These are phyloP conservation scores for Yarrowia galli DNA, from an alignment of 1,139 yeast species.

Conservation along the genomic window DNA sequence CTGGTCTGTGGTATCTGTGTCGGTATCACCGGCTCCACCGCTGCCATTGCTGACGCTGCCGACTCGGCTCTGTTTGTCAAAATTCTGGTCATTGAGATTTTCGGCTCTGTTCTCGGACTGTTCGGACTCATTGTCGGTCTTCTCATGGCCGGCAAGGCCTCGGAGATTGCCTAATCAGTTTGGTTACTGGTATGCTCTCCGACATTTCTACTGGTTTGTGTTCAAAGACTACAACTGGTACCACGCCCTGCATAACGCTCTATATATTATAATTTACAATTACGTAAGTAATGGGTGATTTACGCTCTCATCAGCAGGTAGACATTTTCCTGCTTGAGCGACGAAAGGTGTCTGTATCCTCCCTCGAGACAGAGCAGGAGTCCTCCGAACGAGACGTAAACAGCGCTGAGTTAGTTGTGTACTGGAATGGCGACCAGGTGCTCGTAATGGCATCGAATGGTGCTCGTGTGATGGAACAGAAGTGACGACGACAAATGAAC, in stretches of 20 bases:
- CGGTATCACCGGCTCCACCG: conserved; percentile 97
- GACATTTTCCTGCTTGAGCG: conserved; percentile 92
- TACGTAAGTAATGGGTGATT: conserved; percentile 26
- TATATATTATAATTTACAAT: conserved; percentile 35
- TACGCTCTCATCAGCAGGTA: conserved; percentile 83
- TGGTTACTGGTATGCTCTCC: neutral
- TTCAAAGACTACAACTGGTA: conserved; percentile 1
- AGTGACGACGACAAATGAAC: too few species aligned
- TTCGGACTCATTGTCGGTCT: conserved; percentile 91
- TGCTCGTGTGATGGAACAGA: too few species aligned
- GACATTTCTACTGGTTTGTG: neutral
- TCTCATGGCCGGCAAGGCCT: conserved; percentile 95
- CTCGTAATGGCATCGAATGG: too few species aligned
- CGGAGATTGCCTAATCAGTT: conserved; percentile 61
- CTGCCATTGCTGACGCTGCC: conserved; percentile 98
- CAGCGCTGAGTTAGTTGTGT: conserved; percentile 61
- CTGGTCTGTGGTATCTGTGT: conserved; percentile 97
- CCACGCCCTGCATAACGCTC: conserved; percentile 39
- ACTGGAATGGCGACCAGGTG: too few species aligned
- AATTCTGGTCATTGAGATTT: conserved; percentile 94
- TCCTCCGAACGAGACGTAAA: conserved; percentile 96
- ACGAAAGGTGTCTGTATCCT: conserved; percentile 84
- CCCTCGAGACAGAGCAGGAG: conserved; percentile 94
- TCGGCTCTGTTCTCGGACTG: conserved; percentile 94
- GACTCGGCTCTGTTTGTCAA: conserved; percentile 94